A percentile compares a stretch with the other conserved stretches of the same genome.
Conservation (phyloP, 2,329 filamentous ascomycete genomes). For the Exophiala bonariae region DNA sequence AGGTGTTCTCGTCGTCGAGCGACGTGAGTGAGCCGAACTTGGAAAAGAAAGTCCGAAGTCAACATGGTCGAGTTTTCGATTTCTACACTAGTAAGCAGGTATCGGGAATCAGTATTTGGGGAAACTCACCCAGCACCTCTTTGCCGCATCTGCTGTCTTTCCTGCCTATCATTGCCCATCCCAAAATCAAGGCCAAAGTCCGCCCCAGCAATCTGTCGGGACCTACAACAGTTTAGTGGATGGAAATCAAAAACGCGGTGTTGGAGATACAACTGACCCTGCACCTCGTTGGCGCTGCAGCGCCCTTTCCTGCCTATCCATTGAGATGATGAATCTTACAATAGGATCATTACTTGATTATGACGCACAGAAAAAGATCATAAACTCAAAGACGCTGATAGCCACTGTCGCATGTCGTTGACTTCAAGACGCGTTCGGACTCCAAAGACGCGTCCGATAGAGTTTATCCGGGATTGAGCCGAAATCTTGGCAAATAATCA, state of each 20-base stretch:
- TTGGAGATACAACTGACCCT: slow-evolving; percentile 47
- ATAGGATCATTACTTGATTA: too few relatives aligned
- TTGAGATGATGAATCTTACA: slow-evolving; percentile 9
- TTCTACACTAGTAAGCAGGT: slow-evolving; percentile 34
- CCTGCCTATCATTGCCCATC: slow-evolving; percentile 10
- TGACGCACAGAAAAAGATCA: too few relatives aligned
- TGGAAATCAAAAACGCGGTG: background rate
- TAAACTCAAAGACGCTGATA: too few relatives aligned
- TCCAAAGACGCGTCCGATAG: too few relatives aligned
- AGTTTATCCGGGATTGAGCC: too few relatives aligned
- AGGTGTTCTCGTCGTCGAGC: slow-evolving; percentile 32
- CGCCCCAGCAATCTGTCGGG: slow-evolving; percentile 13
- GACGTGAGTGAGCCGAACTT: slow-evolving; percentile 30
- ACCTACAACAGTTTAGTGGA: slow-evolving; percentile 8
- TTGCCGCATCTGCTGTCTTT: slow-evolving; percentile 19
- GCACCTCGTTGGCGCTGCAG: slow-evolving; percentile 60
- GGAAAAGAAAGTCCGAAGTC: slow-evolving; percentile 52
- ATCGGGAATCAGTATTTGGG: slow-evolving; percentile 27
- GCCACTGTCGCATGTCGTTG: too few relatives aligned
- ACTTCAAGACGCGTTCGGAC: too few relatives aligned
- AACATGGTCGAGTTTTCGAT: slow-evolving; percentile 47
- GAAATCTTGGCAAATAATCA: too few relatives aligned
- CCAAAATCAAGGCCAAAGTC: slow-evolving; percentile 26
- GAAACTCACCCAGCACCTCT: slow-evolving; percentile 9
- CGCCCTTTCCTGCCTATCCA: slow-evolving; percentile 55